A percentile compares a stretch with the other conserved stretches of the same genome.
Conservation (phyloP, 805 yeast species). For the Kuraishia borneana region DNA sequence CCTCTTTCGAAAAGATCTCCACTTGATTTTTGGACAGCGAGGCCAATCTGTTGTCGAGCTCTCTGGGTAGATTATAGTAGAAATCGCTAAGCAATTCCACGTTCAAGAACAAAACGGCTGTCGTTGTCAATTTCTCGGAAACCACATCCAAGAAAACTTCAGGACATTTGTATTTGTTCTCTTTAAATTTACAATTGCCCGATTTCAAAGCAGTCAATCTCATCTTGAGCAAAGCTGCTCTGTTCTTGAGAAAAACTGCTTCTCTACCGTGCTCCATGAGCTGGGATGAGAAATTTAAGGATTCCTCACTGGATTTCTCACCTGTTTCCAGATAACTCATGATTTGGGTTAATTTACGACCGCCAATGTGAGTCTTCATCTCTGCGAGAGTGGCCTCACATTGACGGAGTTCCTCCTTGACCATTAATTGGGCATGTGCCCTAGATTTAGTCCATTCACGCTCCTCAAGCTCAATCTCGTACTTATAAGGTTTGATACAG, state of each 20-base stretch:
- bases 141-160: conserved; percentile 90
- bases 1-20: conserved; percentile 87
- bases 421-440: conserved; percentile 60
- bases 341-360: conserved; percentile 74
- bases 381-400: conserved; percentile 53
- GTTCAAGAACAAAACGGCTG: conserved; percentile 85
- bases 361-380: conserved; percentile 67
- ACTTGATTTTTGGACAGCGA: conserved; percentile 64
- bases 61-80: conserved; percentile 93
- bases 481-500: conserved; percentile 95
- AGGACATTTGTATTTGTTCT: conserved; percentile 84
- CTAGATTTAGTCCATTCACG: conserved; percentile 83
- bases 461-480: conserved; percentile 93
- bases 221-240: conserved; percentile 59
- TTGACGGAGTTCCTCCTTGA: conserved; percentile 80
- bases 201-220: conserved; percentile 69
- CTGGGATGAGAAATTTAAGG: conserved; percentile 74
- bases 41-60: conserved; percentile 67
- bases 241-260: conserved; percentile 68
- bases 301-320: conserved; percentile 39
- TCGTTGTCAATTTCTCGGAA: conserved; percentile 81
- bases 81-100: conserved; percentile 92
- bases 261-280: conserved; percentile 72
- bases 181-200: conserved; percentile 65
- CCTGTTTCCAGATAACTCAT: conserved; percentile 56